A percentile compares a stretch with the other conserved stretches of the same genome.
Evolutionary conservation across 805 yeast species (phyloP).

Genomic region (Starmerella vaccinii): DNA sequence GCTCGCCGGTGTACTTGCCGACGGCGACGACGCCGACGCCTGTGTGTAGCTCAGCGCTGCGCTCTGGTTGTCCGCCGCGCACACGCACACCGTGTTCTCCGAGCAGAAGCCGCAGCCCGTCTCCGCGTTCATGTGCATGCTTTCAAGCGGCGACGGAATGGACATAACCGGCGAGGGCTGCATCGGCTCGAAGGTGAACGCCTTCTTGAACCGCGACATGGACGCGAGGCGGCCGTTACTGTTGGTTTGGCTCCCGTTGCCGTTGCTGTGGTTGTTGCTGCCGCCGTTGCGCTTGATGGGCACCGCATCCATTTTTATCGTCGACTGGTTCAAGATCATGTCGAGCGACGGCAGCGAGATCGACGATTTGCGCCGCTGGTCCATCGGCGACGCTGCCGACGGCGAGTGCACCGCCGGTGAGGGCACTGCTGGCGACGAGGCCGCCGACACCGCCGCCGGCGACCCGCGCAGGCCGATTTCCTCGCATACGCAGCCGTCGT

Average conservation of each 20-base stretch:
- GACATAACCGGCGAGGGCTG: conserved; percentile 14
- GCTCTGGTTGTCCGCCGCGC: conserved; percentile 30
- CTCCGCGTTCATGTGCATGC: conserved; percentile 21
- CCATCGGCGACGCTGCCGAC: neutral
- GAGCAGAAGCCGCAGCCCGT: conserved; percentile 88
- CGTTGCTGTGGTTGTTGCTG: neutral
- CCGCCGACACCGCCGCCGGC: neutral
- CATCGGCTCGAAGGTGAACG: conserved; percentile 9
- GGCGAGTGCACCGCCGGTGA: neutral
- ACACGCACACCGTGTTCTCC: conserved; percentile 79
- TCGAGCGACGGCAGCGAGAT: conserved; percentile 16
- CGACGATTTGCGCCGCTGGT: neutral
- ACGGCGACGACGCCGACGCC: neutral
- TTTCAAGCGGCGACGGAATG: conserved; percentile 14
- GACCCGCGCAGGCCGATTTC: conserved; percentile 28
- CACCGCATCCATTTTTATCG: conserved; percentile 19
- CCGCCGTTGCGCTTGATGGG: conserved; percentile 18
- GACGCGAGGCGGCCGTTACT: too few species aligned
- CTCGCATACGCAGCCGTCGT: conserved; percentile 30
- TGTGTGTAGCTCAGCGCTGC: neutral
- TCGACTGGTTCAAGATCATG: conserved; percentile 14
- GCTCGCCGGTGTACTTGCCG: neutral
- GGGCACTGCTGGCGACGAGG: neutral
- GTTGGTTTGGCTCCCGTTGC: neutral
- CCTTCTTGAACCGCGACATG: conserved; percentile 9